These are phyloP conservation scores for Thalassiosira livingstoniorum DNA, from an alignment of 352 stramenopile species.

Conservation along the genomic window DNA sequence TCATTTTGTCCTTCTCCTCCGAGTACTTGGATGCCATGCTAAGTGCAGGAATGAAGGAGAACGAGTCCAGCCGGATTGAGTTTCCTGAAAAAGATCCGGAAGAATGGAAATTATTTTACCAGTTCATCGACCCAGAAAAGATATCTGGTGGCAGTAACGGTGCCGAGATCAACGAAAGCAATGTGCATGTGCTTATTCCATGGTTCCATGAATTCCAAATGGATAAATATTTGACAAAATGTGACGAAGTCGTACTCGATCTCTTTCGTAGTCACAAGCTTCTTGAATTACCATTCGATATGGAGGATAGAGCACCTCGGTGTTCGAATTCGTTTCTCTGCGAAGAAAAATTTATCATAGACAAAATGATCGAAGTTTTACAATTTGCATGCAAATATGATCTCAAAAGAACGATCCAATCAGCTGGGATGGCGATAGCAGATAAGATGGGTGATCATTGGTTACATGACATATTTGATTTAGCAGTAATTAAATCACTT, in stretches of 20 bases:
- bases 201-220: slow-evolving; percentile 33
- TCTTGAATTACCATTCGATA: neutral
- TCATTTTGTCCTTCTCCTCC: slow-evolving; percentile 14
- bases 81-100: slow-evolving; percentile 35
- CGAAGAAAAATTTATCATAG: neutral
- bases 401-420: neutral
- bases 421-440: neutral
- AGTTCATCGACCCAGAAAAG: slow-evolving; percentile 11
- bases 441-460: neutral
- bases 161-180: slow-evolving; percentile 8
- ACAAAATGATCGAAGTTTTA: neutral
- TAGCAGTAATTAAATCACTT: neutral
- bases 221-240: slow-evolving; percentile 15
- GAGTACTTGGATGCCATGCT: slow-evolving; percentile 30
- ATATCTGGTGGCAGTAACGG: neutral
- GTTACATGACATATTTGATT: neutral
- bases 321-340: neutral
- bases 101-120: slow-evolving; percentile 29
- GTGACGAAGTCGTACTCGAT: slow-evolving; percentile 4
- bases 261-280: neutral
- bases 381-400: slow-evolving; percentile 7
- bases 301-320: neutral
- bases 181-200: slow-evolving; percentile 12
- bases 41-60: slow-evolving; percentile 11
- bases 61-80: slow-evolving; percentile 9